phyloP scores from a whole-genome alignment of 78 protist genomes.

The Dictyostelium capitatum region DNA sequence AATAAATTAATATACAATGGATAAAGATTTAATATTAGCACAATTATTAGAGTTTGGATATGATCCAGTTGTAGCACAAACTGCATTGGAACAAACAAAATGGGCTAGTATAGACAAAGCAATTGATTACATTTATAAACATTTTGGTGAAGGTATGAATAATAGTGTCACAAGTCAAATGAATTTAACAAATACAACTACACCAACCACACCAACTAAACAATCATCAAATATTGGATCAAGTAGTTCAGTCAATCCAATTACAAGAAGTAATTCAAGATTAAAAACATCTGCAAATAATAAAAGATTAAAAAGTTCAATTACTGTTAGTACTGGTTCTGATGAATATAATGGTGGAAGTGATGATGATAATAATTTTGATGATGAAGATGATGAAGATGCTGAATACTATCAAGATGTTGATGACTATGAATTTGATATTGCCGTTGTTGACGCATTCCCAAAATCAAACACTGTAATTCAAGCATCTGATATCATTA shows the following conservation, averaged over 20 bases:
- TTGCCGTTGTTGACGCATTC: conserved; percentile 28
- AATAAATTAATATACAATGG: conserved; percentile 25
- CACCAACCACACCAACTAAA: not conserved
- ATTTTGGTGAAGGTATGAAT: not conserved
- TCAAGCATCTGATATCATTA: conserved; percentile 12
- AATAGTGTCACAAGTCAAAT: not conserved
- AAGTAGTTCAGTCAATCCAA: not conserved
- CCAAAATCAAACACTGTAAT: conserved; percentile 31
- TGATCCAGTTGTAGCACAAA: conserved; percentile 46
- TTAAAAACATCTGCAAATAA: not conserved
- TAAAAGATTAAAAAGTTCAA: conserved; percentile 11
- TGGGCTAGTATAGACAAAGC: not conserved
- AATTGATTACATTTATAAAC: conserved; percentile 44
- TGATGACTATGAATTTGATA: conserved; percentile 66
- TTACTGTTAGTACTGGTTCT: not conserved
- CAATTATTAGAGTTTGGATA: conserved; percentile 54
- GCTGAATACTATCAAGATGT: conserved; percentile 71
- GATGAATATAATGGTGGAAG: not conserved
- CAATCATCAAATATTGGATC: not conserved
- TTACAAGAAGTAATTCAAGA: not conserved
- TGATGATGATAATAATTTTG: not conserved
- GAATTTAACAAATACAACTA: not conserved
- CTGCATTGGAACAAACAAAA: conserved; percentile 64
- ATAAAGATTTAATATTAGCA: conserved; percentile 36
- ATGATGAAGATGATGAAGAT: conserved; percentile 18